Evolutionary conservation across 306 rosid genomes (phyloP).

Genomic region (Glycyrrhiza uralensis): DNA sequence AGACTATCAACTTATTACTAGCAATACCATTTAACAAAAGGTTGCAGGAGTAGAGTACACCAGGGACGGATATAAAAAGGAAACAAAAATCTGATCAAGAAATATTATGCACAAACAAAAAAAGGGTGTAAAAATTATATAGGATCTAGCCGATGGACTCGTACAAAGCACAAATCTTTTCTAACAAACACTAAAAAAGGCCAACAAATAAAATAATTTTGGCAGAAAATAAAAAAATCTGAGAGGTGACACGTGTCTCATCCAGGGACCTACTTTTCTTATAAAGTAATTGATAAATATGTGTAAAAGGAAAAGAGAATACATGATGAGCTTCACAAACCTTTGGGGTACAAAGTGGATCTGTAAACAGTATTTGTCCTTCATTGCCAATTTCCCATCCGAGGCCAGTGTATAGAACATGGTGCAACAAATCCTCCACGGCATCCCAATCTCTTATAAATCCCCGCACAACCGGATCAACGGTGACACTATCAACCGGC

Average conservation of each 20-base stretch:
- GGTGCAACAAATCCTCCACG: conserved; percentile 87
- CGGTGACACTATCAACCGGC: conserved; percentile 40
- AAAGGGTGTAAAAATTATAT: not conserved
- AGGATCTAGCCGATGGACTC: too few species aligned
- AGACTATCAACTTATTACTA: conserved; percentile 1
- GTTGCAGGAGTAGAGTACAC: not conserved
- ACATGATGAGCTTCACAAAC: conserved; percentile 33
- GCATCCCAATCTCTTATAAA: conserved; percentile 94
- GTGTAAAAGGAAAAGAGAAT: not conserved
- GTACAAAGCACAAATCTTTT: too few species aligned
- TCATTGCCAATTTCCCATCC: conserved; percentile 99
- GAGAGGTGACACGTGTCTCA: too few species aligned
- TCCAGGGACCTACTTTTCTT: too few species aligned
- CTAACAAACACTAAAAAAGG: too few species aligned
- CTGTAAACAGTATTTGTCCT: conserved; percentile 90
- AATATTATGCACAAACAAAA: not conserved
- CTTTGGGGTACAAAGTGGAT: conserved; percentile 95
- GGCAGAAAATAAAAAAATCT: too few species aligned
- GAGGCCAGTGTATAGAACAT: conserved; percentile 82
- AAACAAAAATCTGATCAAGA: not conserved
- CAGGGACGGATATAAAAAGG: not conserved
- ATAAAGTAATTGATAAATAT: too few species aligned
- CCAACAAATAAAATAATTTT: too few species aligned
- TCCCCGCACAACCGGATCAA: conserved; percentile 79
- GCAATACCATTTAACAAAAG: not conserved